phyloP scores from a whole-genome alignment of 139 green algal genomes.

The Edaphochlamys debaryana region DNA sequence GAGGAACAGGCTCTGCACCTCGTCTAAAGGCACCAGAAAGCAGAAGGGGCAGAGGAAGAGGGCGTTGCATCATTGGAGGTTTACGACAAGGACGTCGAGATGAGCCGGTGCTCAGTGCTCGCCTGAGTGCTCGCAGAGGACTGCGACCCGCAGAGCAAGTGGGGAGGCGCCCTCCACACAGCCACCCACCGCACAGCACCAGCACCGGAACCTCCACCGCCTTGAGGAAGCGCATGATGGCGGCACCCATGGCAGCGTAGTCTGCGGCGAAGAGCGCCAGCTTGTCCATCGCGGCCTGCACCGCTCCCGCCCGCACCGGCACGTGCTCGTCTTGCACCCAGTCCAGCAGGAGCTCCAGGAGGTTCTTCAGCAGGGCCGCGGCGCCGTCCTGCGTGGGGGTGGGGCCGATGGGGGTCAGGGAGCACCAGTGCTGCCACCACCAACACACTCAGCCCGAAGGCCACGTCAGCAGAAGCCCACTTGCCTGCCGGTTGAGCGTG shows the following conservation, averaged over 20 bases:
- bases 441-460: no score
- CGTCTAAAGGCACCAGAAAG: not conserved
- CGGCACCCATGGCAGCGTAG: not conserved
- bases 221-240: not conserved
- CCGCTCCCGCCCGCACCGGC: not conserved
- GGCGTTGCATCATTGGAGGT: not conserved
- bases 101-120: no score
- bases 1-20: slow-evolving; percentile 20
- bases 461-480: no score
- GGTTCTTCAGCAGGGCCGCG: not conserved
- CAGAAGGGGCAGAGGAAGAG: not conserved
- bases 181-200: slow-evolving; percentile 6
- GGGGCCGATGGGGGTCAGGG: not conserved
- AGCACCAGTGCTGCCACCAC: no score
- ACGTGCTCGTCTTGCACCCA: not conserved
- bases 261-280: not conserved
- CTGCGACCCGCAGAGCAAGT: no score
- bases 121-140: no score
- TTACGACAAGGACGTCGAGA: not conserved
- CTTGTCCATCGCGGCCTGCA: not conserved
- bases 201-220: slow-evolving; percentile 16
- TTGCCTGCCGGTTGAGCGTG: no score
- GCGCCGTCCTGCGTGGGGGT: not conserved
- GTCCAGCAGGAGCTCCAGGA: not conserved
- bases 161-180: no score